phyloP scores from a whole-genome alignment of 345 rosid genomes.

The Microcos paniculata region DNA sequence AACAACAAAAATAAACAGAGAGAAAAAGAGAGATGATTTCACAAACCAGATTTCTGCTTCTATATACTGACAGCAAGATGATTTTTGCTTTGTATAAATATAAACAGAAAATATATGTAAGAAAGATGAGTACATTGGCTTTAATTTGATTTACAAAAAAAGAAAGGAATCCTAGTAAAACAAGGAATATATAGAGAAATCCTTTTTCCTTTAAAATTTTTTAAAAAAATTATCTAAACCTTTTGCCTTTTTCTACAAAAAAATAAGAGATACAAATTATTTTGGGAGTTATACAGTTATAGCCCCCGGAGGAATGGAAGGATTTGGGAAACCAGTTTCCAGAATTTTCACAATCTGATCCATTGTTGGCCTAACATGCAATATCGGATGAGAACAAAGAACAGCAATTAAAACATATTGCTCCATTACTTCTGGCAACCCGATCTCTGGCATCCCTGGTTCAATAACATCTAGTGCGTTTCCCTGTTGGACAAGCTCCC shows the following conservation, averaged over 20 bases:
- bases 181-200: no score
- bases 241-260: no score
- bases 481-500: conserved; percentile 37
- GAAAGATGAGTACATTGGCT: no score
- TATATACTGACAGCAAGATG: no score
- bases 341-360: conserved; percentile 37
- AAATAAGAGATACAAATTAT: background rate
- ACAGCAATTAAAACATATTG: conserved; percentile 34
- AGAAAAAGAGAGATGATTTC: background rate
- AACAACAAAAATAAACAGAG: background rate
- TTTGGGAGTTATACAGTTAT: background rate
- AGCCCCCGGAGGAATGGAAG: background rate
- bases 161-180: no score
- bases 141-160: no score
- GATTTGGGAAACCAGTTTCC: conserved; percentile 19
- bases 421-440: conserved; percentile 28
- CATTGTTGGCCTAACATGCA: conserved; percentile 40
- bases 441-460: conserved; percentile 26
- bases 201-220: no score
- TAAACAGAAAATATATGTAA: no score
- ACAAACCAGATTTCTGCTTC: background rate
- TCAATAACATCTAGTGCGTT: conserved; percentile 36
- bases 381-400: conserved; percentile 35
- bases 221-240: no score
- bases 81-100: no score